Evolutionary conservation across 2,329 filamentous ascomycete species (phyloP).

Genomic region (Bimuria novae-zelandiae): DNA sequence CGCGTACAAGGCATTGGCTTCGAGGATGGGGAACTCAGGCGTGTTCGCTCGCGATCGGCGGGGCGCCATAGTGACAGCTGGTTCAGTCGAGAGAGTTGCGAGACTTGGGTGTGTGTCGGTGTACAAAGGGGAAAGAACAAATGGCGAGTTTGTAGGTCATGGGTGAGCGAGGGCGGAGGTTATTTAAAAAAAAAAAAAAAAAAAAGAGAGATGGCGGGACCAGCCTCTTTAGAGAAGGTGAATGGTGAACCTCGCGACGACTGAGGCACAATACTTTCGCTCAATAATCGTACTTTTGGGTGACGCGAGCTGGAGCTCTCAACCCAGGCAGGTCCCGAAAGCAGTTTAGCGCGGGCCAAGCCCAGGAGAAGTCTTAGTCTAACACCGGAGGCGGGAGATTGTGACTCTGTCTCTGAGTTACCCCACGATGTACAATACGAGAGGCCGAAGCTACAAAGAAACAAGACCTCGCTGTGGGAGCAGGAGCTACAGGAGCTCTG

Average conservation of each 20-base stretch:
- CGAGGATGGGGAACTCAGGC: conserved; percentile 61
- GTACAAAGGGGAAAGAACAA: conserved; percentile 29
- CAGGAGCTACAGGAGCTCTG: too few species aligned
- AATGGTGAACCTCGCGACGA: conserved; percentile 22
- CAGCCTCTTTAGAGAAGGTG: conserved; percentile 33
- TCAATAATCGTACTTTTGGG: conserved; percentile 27
- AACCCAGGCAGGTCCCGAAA: conserved; percentile 14
- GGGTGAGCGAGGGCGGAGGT: too few species aligned
- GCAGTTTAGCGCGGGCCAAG: conserved; percentile 15
- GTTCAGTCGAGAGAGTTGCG: conserved; percentile 29
- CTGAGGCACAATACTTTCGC: conserved; percentile 22
- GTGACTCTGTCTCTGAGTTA: too few species aligned
- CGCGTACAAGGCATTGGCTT: conserved; percentile 62
- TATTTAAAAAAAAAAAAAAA: too few species aligned
- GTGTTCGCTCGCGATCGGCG: conserved; percentile 35
- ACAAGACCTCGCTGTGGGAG: too few species aligned
- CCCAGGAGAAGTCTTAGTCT: conserved; percentile 10
- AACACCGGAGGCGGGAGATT: too few species aligned
- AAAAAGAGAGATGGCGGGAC: conserved; percentile 18
- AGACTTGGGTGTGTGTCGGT: conserved; percentile 40
- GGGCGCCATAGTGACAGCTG: conserved; percentile 38
- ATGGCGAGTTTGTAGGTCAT: conserved; percentile 31
- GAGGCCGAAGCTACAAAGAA: too few species aligned
- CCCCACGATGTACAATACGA: too few species aligned
- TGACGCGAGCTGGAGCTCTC: conserved; percentile 36